Evolutionary conservation across 2,329 filamentous ascomycete species (phyloP).

Genomic region (Epicoccum sorghinum): DNA sequence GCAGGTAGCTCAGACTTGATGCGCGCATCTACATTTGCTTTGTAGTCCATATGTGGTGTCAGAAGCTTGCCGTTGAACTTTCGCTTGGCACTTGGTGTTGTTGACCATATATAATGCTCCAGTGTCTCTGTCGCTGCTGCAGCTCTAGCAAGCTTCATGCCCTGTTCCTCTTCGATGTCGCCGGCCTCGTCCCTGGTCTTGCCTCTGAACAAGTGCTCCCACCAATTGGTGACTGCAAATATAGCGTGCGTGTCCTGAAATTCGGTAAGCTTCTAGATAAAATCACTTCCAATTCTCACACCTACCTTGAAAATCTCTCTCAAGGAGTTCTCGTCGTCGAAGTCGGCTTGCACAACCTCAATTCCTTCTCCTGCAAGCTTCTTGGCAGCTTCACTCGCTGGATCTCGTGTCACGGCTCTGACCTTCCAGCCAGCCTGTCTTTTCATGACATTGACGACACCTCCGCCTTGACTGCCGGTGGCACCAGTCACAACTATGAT

Average conservation of each 20-base stretch:
- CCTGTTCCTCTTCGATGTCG: constrained; percentile 49
- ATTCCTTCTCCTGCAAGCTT: constrained; percentile 28
- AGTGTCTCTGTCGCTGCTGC: constrained; percentile 48
- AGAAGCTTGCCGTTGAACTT: constrained; percentile 41
- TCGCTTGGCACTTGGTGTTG: constrained; percentile 46
- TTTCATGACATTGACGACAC: constrained; percentile 34
- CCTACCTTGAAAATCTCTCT: constrained; percentile 22
- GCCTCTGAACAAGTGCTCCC: constrained; percentile 42
- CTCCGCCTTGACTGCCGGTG: constrained; percentile 37
- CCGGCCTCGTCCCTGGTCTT: constrained; percentile 40
- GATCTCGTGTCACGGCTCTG: constrained; percentile 29
- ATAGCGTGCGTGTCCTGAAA: constrained; percentile 32
- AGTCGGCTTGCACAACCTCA: constrained; percentile 29
- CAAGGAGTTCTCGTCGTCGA: constrained; percentile 29
- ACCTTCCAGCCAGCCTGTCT: constrained; percentile 31
- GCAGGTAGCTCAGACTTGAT: constrained; percentile 46
- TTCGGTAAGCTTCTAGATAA: background rate
- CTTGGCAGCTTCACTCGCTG: constrained; percentile 26
- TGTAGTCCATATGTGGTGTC: constrained; percentile 54
- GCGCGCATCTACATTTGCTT: constrained; percentile 49
- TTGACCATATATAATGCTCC: constrained; percentile 56
- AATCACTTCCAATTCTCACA: background rate
- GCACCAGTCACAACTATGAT: constrained; percentile 37
- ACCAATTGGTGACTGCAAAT: constrained; percentile 53
- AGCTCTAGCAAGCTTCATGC: constrained; percentile 52